Evolutionary conservation across 1,139 yeast genomes (phyloP).

Genomic region (Geotrichum fermentans): DNA sequence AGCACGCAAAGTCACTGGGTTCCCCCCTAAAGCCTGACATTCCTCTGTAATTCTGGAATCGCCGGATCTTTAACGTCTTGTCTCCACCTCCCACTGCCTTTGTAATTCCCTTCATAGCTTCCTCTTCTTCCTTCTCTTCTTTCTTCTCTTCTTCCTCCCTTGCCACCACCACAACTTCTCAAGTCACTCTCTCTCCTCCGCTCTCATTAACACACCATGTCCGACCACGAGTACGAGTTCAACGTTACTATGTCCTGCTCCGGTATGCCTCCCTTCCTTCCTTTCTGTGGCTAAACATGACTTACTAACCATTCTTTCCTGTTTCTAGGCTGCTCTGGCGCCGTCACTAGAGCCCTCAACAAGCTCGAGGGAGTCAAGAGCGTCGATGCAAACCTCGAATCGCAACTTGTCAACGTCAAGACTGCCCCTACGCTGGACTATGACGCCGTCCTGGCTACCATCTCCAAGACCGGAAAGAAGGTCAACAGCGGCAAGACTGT

Average conservation of each 20-base stretch:
- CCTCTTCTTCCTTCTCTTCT: too few species aligned
- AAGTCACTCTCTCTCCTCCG: not conserved
- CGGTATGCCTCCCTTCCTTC: conserved; percentile 37
- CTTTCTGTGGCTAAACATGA: not conserved
- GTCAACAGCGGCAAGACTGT: conserved; percentile 57
- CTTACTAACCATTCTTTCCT: not conserved
- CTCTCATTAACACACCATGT: conserved; percentile 32
- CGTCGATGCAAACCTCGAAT: conserved; percentile 68
- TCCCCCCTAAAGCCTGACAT: too few species aligned
- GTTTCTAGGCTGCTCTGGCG: conserved; percentile 86
- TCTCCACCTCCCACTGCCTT: too few species aligned
- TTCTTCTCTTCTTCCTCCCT: not conserved
- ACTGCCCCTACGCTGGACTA: conserved; percentile 54
- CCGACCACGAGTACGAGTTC: conserved; percentile 61
- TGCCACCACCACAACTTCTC: not conserved
- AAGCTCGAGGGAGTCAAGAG: conserved; percentile 67
- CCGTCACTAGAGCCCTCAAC: conserved; percentile 73
- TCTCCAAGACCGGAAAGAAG: conserved; percentile 86
- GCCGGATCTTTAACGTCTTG: too few species aligned
- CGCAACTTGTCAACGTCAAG: conserved; percentile 76
- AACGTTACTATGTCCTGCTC: conserved; percentile 79
- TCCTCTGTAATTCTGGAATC: too few species aligned
- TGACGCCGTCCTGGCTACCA: conserved; percentile 72
- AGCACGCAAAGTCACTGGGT: too few species aligned
- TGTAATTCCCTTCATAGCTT: too few species aligned